Evolutionary conservation across 2,329 filamentous ascomycete species (phyloP).

Genomic region (Penicillium fuscoglaucum): DNA sequence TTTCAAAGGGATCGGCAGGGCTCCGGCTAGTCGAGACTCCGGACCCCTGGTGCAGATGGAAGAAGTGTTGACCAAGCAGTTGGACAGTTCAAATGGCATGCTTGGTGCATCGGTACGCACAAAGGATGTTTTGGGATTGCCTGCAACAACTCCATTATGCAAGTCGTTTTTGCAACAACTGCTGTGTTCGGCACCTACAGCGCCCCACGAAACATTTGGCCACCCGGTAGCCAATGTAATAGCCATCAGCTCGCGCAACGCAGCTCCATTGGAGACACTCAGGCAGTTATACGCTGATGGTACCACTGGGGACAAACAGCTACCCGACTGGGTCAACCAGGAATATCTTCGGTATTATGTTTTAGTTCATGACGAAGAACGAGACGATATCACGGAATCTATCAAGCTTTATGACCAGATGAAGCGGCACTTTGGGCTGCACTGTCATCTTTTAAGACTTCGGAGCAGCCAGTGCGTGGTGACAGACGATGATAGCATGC

Average conservation of each 20-base stretch:
- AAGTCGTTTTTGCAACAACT: conserved; percentile 79
- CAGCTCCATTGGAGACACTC: conserved; percentile 80
- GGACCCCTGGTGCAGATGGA: conserved; percentile 65
- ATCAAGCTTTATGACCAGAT: conserved; percentile 94
- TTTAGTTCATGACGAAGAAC: conserved; percentile 92
- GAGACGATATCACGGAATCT: conserved; percentile 86
- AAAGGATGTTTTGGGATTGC: conserved; percentile 33
- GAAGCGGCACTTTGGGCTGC: conserved; percentile 96
- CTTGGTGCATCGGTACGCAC: conserved; percentile 30
- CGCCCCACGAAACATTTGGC: conserved; percentile 87
- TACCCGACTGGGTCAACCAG: conserved; percentile 84
- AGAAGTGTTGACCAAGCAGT: conserved; percentile 73
- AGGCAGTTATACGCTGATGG: conserved; percentile 80
- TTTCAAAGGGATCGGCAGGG: conserved; percentile 52
- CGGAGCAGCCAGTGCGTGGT: conserved; percentile 81
- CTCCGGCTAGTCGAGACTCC: conserved; percentile 38
- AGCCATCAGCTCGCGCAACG: conserved; percentile 86
- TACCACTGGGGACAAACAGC: conserved; percentile 69
- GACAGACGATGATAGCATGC: conserved; percentile 86
- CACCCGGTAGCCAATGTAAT: conserved; percentile 95
- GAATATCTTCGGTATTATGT: conserved; percentile 97
- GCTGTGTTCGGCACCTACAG: conserved; percentile 73
- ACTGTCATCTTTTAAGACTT: conserved; percentile 87
- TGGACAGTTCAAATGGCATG: conserved; percentile 70
- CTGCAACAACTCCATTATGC: conserved; percentile 73